A percentile compares a stretch with the other conserved stretches of the same genome.
Conservation (phyloP, 768 basidiomycete species). For the Fibroporia radiculosa region DNA sequence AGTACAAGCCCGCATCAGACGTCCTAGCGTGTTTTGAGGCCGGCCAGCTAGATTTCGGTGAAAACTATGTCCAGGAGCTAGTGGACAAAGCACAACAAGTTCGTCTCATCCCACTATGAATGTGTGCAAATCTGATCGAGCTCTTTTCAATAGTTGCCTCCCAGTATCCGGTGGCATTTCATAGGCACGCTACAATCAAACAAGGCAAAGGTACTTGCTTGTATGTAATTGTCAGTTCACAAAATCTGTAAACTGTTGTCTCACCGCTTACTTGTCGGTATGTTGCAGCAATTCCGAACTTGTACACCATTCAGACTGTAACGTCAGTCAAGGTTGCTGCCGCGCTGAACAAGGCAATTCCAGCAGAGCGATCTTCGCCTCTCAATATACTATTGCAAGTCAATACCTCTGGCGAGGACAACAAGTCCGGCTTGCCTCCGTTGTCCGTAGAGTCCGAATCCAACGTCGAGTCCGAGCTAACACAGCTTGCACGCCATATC, state of each 20-base stretch:
- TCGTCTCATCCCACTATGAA: conserved; percentile 4
- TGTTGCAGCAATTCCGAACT: conserved; percentile 72
- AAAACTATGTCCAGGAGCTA: conserved; percentile 95
- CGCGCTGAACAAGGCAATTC: conserved; percentile 67
- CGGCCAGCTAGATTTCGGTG: conserved; percentile 89
- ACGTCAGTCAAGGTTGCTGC: conserved; percentile 75
- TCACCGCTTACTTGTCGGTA: not conserved
- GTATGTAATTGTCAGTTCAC: conserved; percentile 33
- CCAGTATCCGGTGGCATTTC: conserved; percentile 92
- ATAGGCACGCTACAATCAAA: conserved; percentile 92
- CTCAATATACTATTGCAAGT: conserved; percentile 86
- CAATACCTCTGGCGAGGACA: conserved; percentile 91
- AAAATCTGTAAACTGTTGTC: not conserved
- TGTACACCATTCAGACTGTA: conserved; percentile 82
- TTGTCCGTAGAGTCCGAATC: conserved; percentile 28
- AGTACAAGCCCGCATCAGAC: conserved; percentile 85
- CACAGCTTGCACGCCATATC: conserved; percentile 63
- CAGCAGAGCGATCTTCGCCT: conserved; percentile 42
- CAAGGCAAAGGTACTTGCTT: conserved; percentile 83
- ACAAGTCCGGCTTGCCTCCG: conserved; percentile 79
- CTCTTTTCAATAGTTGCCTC: conserved; percentile 54
- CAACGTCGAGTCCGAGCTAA: conserved; percentile 37
- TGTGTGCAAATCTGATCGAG: not conserved
- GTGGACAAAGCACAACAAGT: conserved; percentile 64
- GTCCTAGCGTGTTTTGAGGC: conserved; percentile 74